Conservation (phyloP, 2,329 filamentous ascomycete species). For the Epichloe bromicola region DNA sequence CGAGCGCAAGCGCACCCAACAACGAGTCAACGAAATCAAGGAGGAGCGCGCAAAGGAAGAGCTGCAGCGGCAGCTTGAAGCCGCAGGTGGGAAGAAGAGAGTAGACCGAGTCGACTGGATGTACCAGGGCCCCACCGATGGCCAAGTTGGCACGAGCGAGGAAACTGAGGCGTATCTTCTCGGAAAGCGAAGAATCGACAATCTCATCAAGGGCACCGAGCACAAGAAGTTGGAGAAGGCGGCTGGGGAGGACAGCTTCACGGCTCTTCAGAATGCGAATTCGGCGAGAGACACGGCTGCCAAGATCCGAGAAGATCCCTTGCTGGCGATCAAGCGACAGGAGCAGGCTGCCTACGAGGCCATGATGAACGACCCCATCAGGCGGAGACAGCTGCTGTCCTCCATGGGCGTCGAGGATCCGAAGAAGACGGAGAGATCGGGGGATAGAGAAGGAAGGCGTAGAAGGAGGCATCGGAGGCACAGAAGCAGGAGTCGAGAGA, state of each 20-base stretch:
- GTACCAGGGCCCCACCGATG: conserved; percentile 78
- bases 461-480: conserved; percentile 2
- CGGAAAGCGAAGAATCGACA: conserved; percentile 85
- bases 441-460: conserved; percentile 18
- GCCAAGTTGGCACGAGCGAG: conserved; percentile 63
- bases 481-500: conserved; percentile 6
- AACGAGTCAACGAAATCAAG: conserved; percentile 82
- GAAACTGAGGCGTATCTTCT: conserved; percentile 90
- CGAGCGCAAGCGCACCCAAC: conserved; percentile 87
- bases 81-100: conserved; percentile 69
- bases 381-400: conserved; percentile 52
- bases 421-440: conserved; percentile 27
- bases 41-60: conserved; percentile 91
- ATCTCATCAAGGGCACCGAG: conserved; percentile 64
- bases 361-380: conserved; percentile 66
- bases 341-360: conserved; percentile 71
- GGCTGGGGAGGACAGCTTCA: conserved; percentile 43
- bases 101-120: conserved; percentile 92
- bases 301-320: conserved; percentile 83
- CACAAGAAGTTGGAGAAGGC: conserved; percentile 70
- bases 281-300: conserved; percentile 65
- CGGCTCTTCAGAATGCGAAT: conserved; percentile 56
- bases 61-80: conserved; percentile 78
- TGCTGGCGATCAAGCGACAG: conserved; percentile 85
- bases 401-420: conserved; percentile 45